Evolutionary conservation across 306 rosid genomes (phyloP).

Genomic region (Dalbergia cochinchinensis): DNA sequence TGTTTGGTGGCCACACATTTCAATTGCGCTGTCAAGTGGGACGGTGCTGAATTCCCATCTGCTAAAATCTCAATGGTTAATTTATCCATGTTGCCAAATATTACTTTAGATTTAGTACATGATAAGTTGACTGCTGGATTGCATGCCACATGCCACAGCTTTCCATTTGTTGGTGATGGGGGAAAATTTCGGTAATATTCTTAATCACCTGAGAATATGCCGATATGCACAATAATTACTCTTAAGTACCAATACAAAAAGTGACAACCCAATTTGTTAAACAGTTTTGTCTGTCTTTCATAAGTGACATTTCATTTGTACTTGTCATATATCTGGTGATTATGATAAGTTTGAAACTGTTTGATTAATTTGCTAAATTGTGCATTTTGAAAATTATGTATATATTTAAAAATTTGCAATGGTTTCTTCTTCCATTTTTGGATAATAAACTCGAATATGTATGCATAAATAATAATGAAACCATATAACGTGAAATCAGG

Average conservation of each 20-base stretch:
- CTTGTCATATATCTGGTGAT: background rate
- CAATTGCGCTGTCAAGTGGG: background rate
- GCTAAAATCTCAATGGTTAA: background rate
- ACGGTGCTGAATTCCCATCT: background rate
- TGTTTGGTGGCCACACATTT: background rate
- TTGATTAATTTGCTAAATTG: background rate
- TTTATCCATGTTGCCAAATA: background rate
- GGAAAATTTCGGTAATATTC: constrained; percentile 19
- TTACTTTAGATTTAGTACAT: background rate
- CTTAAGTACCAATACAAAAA: background rate
- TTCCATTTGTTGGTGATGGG: background rate
- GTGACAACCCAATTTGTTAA: background rate
- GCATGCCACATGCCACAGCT: background rate
- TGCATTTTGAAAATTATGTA: background rate
- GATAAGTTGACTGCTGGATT: background rate
- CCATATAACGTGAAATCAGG: too few species aligned
- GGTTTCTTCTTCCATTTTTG: background rate
- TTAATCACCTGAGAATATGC: constrained; percentile 21
- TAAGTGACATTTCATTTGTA: background rate
- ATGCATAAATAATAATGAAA: too few species aligned
- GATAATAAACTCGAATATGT: background rate
- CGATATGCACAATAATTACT: constrained; percentile 20
- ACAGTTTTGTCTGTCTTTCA: background rate
- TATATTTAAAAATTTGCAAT: background rate
- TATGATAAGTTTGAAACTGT: background rate